Evolutionary conservation across 805 yeast genomes (phyloP).

Genomic region (Teunomyces stri): DNA sequence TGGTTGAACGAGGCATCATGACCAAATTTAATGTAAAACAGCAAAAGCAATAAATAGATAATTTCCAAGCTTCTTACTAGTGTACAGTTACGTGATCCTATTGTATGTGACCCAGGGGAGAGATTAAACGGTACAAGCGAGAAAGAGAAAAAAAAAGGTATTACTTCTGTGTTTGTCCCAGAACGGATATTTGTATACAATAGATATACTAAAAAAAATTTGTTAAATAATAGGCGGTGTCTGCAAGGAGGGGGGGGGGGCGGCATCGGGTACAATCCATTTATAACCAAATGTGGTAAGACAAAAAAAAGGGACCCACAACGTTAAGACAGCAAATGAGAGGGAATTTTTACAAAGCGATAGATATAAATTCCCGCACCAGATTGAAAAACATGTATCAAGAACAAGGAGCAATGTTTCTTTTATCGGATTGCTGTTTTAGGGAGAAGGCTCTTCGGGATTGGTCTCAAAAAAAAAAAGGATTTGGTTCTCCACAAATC

Average conservation of each 20-base stretch:
- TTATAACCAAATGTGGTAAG: background rate
- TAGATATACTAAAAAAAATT: background rate
- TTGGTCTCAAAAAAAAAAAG: background rate
- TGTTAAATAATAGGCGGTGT: background rate
- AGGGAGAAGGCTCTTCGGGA: background rate
- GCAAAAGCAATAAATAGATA: background rate
- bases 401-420: background rate
- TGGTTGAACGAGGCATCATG: constrained; percentile 16
- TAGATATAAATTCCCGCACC: background rate
- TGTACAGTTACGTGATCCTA: background rate
- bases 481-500: background rate
- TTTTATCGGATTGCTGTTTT: background rate
- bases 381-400: background rate
- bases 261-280: background rate
- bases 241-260: background rate
- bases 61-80: background rate
- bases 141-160: background rate
- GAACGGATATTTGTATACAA: background rate
- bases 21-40: background rate
- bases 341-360: background rate
- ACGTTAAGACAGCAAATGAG: background rate
- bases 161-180: background rate
- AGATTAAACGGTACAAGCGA: background rate
- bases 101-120: background rate
- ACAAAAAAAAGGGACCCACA: background rate